Evolutionary conservation across 106 monocot species (phyloP).

Genomic region (Dioscorea dumetorum): DNA sequence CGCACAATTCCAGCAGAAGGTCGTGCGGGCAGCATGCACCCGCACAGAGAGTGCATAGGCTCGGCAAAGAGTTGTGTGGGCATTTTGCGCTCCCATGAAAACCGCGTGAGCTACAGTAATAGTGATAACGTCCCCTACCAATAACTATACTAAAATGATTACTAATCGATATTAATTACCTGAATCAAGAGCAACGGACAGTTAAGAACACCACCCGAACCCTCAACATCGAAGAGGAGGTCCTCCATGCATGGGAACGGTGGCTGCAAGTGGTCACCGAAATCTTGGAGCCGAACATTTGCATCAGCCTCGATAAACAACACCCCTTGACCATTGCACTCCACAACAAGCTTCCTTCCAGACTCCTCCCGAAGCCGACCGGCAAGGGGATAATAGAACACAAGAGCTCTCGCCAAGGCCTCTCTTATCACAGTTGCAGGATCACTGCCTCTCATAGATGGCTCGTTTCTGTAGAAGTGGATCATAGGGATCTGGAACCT

Average conservation of each 20-base stretch:
- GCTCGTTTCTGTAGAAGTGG: conserved; percentile 14
- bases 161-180: no score
- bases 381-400: conserved; percentile 16
- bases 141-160: no score
- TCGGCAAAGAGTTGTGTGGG: no score
- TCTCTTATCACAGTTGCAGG: conserved; percentile 4
- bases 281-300: conserved; percentile 11
- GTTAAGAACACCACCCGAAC: background rate
- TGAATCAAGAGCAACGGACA: conserved; percentile 10
- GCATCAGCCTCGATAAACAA: conserved; percentile 37
- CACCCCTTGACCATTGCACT: conserved; percentile 25
- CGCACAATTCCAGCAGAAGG: no score
- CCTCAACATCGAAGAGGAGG: background rate
- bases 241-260: background rate
- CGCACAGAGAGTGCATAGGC: no score
- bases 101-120: no score
- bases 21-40: no score
- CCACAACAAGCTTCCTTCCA: conserved; percentile 7
- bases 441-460: background rate
- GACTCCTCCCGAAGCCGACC: conserved; percentile 5
- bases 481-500: conserved; percentile 12
- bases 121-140: no score
- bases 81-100: no score
- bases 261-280: conserved; percentile 8
- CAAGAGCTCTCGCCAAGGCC: conserved; percentile 6